Evolutionary conservation across 192 early-diverging fungal species (phyloP).

Genomic region (Powellomyces hirtus): DNA sequence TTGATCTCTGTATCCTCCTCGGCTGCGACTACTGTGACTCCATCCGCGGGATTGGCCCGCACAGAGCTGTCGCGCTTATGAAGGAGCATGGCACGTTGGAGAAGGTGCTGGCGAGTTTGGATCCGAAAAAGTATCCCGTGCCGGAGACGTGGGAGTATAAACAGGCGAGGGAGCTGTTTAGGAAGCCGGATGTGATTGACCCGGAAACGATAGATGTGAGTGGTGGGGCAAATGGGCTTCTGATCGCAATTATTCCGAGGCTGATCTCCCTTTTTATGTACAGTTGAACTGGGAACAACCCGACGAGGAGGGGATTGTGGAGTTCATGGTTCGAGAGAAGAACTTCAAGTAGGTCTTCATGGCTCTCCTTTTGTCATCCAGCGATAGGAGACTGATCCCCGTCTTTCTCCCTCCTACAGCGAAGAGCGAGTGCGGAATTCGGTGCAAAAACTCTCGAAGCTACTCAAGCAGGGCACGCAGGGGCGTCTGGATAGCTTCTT

Average conservation of each 20-base stretch:
- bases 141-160: constrained; percentile 88
- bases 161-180: constrained; percentile 87
- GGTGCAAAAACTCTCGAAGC: constrained; percentile 77
- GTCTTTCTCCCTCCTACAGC: constrained; percentile 34
- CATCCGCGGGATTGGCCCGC: constrained; percentile 90
- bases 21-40: constrained; percentile 98
- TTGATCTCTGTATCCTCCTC: constrained; percentile 95
- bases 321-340: constrained; percentile 92
- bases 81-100: constrained; percentile 83
- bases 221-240: background rate
- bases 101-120: constrained; percentile 68
- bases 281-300: constrained; percentile 46
- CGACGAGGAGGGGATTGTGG: constrained; percentile 73
- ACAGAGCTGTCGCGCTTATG: constrained; percentile 77
- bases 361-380: background rate
- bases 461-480: constrained; percentile 76
- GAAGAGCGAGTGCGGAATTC: constrained; percentile 87
- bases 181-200: constrained; percentile 73
- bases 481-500: constrained; percentile 93
- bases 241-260: background rate
- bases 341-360: constrained; percentile 71
- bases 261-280: background rate
- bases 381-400: background rate
- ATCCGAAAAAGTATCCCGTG: constrained; percentile 75
- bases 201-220: constrained; percentile 66